Conservation (phyloP, 2,329 filamentous ascomycete genomes). For the Penicillium sp. region DNA sequence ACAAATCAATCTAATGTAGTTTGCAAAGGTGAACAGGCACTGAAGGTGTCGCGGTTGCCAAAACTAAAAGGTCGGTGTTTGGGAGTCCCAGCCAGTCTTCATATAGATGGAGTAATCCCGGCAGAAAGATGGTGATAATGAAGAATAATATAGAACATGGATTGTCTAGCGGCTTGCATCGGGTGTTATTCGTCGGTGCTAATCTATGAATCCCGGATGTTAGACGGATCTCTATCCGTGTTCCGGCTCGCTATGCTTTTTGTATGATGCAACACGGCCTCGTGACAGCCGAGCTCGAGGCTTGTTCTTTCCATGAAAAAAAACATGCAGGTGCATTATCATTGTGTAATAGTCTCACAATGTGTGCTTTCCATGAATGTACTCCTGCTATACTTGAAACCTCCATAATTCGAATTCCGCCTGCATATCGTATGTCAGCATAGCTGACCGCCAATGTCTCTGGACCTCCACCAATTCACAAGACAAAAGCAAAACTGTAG, state of each 20-base stretch:
- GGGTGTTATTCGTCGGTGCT: slow-evolving; percentile 6
- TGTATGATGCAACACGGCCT: not conserved
- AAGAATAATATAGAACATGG: slow-evolving; percentile 1
- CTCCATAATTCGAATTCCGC: not conserved
- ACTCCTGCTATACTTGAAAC: not conserved
- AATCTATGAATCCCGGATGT: slow-evolving; percentile 23
- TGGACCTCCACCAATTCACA: not conserved
- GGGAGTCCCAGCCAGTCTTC: not conserved
- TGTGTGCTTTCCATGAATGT: not conserved
- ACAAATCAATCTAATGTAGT: not conserved
- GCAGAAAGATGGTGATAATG: not conserved
- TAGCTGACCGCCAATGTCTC: not conserved
- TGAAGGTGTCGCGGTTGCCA: not conserved
- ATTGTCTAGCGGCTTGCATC: slow-evolving; percentile 15
- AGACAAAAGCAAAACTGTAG: not conserved
- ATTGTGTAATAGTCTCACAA: not conserved
- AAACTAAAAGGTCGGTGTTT: not conserved
- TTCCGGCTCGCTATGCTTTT: slow-evolving; percentile 3
- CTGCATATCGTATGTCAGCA: not conserved
- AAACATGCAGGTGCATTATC: not conserved
- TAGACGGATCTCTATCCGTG: slow-evolving; percentile 20
- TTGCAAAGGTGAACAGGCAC: not conserved
- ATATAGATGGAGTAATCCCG: not conserved
- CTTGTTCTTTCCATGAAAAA: not conserved
- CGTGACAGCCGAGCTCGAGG: not conserved